Conservation (phyloP, 2,329 filamentous ascomycete genomes). For the Lecanoromycetidae sp. region DNA sequence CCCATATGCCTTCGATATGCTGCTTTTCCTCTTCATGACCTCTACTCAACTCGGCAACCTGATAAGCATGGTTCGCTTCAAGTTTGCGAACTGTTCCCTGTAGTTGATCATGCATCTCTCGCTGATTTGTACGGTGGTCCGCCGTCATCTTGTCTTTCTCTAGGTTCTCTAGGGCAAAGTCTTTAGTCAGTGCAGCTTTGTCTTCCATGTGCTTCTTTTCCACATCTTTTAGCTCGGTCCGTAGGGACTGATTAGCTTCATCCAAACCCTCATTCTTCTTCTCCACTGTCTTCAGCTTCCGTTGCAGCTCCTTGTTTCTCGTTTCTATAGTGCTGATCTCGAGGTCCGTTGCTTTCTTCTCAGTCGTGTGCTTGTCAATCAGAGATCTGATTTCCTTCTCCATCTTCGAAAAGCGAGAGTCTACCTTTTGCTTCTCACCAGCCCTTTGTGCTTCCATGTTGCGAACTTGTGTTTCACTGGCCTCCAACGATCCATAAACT, state of each 20-base stretch:
- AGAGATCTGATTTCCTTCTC: conserved; percentile 39
- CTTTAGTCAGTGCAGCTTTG: conserved; percentile 16
- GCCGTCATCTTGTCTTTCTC: conserved; percentile 18
- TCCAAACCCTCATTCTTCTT: conserved; percentile 32
- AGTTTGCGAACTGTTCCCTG: conserved; percentile 13
- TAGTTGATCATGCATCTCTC: conserved; percentile 18
- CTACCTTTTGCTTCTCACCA: conserved; percentile 38
- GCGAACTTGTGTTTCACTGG: conserved; percentile 12
- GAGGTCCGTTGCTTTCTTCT: conserved; percentile 39
- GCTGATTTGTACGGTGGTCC: conserved; percentile 7
- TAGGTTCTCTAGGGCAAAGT: conserved; percentile 13
- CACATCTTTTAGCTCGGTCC: conserved; percentile 26
- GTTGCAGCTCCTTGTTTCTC: conserved; percentile 40
- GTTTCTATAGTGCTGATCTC: conserved; percentile 41
- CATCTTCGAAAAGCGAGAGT: conserved; percentile 41
- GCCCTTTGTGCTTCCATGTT: conserved; percentile 23
- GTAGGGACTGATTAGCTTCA: conserved; percentile 27
- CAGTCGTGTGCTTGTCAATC: conserved; percentile 38
- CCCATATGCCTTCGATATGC: conserved; percentile 23
- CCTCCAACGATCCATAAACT: conserved; percentile 10
- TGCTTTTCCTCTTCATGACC: conserved; percentile 13
- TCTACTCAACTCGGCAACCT: conserved; percentile 9
- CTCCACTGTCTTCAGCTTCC: conserved; percentile 33
- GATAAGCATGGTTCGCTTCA: conserved; percentile 18
- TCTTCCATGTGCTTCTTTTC: conserved; percentile 22